phyloP scores from a whole-genome alignment of 2,329 filamentous ascomycete genomes.

The Fusarium sp. region DNA sequence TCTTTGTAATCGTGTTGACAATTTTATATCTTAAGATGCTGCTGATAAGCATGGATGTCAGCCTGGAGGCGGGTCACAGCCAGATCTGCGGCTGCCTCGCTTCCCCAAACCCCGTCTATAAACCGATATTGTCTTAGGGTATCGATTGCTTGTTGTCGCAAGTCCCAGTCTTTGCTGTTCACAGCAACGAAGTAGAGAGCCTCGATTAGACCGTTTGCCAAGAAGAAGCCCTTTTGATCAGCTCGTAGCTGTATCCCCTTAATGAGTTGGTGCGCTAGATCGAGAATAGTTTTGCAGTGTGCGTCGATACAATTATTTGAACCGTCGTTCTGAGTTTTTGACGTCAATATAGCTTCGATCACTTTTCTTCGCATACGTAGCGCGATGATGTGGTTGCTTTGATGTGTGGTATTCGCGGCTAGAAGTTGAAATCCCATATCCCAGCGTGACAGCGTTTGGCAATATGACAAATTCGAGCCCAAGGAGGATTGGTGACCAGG shows the following conservation, averaged over 20 bases:
- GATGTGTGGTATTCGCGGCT: accelerated
- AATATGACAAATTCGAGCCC: accelerated
- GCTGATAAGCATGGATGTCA: neutral
- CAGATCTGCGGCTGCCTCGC: neutral
- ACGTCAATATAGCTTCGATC: neutral
- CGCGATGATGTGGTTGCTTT: neutral
- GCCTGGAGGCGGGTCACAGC: neutral
- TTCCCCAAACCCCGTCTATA: slow-evolving; percentile 3
- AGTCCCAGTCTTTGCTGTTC: neutral
- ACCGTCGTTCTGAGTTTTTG: accelerated
- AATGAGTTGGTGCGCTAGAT: neutral
- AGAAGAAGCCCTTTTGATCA: accelerated
- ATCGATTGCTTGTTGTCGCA: neutral
- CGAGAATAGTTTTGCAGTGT: accelerated
- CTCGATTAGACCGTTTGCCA: neutral
- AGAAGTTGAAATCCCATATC: accelerated
- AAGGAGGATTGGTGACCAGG: accelerated
- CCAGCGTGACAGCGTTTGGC: neutral
- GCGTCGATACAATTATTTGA: accelerated
- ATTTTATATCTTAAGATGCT: neutral
- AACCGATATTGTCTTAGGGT: neutral
- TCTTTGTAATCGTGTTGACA: too few relatives aligned
- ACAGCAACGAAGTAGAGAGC: slow-evolving; percentile 5
- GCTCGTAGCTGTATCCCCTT: accelerated
- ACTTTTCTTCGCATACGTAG: neutral